phyloP scores from a whole-genome alignment of 2,329 filamentous ascomycete genomes.

The Ascosphaera apis region DNA sequence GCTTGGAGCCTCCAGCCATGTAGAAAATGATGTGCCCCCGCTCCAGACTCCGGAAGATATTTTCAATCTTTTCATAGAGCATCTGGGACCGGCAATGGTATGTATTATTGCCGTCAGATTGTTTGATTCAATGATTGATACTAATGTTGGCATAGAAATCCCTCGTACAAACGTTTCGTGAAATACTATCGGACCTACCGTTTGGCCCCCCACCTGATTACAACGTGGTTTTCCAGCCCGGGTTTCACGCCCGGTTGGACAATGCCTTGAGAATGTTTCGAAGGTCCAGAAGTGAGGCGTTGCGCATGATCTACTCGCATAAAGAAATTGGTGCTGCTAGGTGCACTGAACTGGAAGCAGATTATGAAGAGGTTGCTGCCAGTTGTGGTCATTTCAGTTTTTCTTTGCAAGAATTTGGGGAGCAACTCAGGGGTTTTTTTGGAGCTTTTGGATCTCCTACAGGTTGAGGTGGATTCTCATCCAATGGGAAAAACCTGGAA shows the following conservation, averaged over 20 bases:
- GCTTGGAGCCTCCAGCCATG: neutral
- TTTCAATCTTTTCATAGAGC: conserved; percentile 70
- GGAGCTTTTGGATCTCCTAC: conserved; percentile 64
- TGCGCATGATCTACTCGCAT: conserved; percentile 57
- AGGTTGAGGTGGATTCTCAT: conserved; percentile 39
- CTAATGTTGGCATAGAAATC: conserved; percentile 36
- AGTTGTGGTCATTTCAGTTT: conserved; percentile 94
- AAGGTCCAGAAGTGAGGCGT: conserved; percentile 47
- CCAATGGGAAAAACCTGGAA: conserved; percentile 45
- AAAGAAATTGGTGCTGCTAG: conserved; percentile 40
- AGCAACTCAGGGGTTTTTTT: conserved; percentile 70
- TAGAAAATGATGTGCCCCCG: neutral
- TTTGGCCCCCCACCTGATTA: conserved; percentile 48
- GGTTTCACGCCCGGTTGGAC: conserved; percentile 56
- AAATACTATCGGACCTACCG: conserved; percentile 69
- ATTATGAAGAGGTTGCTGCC: conserved; percentile 93
- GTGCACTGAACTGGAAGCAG: conserved; percentile 58
- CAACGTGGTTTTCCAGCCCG: conserved; percentile 50
- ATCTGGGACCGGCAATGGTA: conserved; percentile 75
- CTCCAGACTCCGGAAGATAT: conserved; percentile 46
- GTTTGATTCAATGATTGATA: conserved; percentile 6
- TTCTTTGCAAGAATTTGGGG: conserved; percentile 70
- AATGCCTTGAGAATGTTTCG: conserved; percentile 66
- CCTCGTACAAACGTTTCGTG: conserved; percentile 69
- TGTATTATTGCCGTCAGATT: conserved; percentile 3